Evolutionary conservation across 2,329 filamentous ascomycete genomes (phyloP).

Genomic region (Xylaria sp.): DNA sequence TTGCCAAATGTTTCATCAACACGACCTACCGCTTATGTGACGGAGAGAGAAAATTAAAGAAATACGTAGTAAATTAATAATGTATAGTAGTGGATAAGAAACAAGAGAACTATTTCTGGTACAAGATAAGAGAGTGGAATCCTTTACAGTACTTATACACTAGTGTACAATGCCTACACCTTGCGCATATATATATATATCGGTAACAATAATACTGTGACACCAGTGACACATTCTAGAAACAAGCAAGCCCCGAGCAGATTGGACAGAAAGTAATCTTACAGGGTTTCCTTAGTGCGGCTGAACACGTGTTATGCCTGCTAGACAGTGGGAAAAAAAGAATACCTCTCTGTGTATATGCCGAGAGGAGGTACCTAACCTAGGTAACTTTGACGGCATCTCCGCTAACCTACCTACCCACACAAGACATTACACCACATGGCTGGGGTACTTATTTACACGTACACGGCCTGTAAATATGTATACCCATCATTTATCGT

Average conservation of each 20-base stretch:
- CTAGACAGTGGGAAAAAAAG: neutral
- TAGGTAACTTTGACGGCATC: no score
- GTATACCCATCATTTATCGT: neutral
- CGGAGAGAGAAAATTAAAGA: neutral
- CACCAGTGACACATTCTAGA: constrained; percentile 16
- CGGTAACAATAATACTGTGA: neutral
- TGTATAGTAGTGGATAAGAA: neutral
- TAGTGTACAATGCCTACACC: neutral
- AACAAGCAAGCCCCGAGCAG: neutral
- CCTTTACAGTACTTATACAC: no score
- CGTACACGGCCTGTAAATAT: no score
- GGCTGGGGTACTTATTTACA: no score
- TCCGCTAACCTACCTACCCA: no score
- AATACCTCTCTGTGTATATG: neutral
- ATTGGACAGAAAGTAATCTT: neutral
- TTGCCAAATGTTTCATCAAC: constrained; percentile 11
- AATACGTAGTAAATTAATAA: neutral
- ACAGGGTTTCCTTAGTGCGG: constrained; percentile 16
- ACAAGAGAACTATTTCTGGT: neutral
- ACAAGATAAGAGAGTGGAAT: neutral
- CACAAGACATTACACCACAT: neutral
- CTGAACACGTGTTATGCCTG: constrained; percentile 31
- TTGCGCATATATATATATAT: neutral
- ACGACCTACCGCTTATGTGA: constrained; percentile 2
- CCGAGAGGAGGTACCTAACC: no score